Evolutionary conservation across 1,139 yeast species (phyloP).

Genomic region (Geotrichum carabidarum): DNA sequence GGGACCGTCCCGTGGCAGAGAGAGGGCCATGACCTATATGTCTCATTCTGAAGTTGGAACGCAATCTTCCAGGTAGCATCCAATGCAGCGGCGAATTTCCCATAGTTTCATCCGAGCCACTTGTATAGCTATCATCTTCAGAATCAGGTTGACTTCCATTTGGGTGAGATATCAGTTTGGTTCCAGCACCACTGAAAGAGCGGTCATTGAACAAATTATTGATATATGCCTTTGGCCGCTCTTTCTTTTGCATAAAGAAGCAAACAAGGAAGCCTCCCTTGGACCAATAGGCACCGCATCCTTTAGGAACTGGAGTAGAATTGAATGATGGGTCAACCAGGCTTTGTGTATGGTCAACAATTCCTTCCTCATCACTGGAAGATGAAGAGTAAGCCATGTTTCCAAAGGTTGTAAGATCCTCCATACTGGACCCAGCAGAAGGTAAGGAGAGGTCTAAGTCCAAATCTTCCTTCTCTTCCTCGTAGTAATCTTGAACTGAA

Average conservation of each 20-base stretch:
- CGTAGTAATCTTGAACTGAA: conserved; percentile 43
- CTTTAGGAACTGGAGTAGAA: conserved; percentile 78
- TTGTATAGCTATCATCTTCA: conserved; percentile 15
- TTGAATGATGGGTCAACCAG: neutral
- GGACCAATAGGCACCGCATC: conserved; percentile 90
- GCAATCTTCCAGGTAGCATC: conserved; percentile 11
- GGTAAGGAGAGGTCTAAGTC: conserved; percentile 1
- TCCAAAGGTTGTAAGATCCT: neutral
- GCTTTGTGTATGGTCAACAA: conserved; percentile 12
- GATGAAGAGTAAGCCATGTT: conserved; percentile 22
- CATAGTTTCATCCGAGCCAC: conserved; percentile 15
- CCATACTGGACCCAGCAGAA: neutral
- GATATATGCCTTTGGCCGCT: conserved; percentile 10
- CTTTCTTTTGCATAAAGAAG: conserved; percentile 60
- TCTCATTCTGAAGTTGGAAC: conserved; percentile 9
- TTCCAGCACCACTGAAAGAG: neutral
- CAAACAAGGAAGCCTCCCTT: conserved; percentile 73
- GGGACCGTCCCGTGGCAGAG: conserved; percentile 13
- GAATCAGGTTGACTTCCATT: conserved; percentile 11
- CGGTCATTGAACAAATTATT: conserved; percentile 4
- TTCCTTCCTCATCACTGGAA: conserved; percentile 29
- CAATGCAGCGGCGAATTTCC: conserved; percentile 11
- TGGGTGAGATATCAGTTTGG: conserved; percentile 1
- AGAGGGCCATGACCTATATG: conserved; percentile 14
- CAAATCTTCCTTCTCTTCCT: conserved; percentile 39